Evolutionary conservation across 805 yeast genomes (phyloP).

Genomic region (Teunomyces tritomae): DNA sequence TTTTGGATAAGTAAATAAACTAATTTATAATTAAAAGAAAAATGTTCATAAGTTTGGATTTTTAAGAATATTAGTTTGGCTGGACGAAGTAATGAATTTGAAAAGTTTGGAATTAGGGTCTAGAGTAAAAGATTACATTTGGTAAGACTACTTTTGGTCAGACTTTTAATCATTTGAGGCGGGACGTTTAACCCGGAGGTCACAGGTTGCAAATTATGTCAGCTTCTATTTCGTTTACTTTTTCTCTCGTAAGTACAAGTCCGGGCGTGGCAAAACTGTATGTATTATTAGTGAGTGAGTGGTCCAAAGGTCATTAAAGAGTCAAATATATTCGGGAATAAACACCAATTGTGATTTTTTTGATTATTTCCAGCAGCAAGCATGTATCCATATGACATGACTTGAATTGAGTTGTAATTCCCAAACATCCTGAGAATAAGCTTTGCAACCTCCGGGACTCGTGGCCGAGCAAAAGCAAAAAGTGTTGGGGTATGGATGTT

Average conservation of each 20-base stretch:
- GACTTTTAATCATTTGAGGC: no score
- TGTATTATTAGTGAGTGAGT: no score
- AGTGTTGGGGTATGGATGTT: background rate
- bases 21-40: no score
- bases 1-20: background rate
- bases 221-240: background rate
- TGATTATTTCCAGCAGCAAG: background rate
- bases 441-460: conserved; percentile 1
- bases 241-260: conserved; percentile 1
- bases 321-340: background rate
- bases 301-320: no score
- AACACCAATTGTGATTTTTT: no score
- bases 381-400: no score
- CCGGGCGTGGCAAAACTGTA: background rate
- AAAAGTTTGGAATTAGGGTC: no score
- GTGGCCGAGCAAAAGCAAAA: background rate
- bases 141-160: no score
- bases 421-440: background rate
- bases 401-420: no score
- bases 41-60: background rate
- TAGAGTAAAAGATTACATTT: no score
- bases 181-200: background rate
- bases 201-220: background rate
- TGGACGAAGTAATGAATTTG: background rate
- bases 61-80: no score